Evolutionary conservation across 2,329 filamentous ascomycete genomes (phyloP).

Genomic region (Exophiala viscosa): DNA sequence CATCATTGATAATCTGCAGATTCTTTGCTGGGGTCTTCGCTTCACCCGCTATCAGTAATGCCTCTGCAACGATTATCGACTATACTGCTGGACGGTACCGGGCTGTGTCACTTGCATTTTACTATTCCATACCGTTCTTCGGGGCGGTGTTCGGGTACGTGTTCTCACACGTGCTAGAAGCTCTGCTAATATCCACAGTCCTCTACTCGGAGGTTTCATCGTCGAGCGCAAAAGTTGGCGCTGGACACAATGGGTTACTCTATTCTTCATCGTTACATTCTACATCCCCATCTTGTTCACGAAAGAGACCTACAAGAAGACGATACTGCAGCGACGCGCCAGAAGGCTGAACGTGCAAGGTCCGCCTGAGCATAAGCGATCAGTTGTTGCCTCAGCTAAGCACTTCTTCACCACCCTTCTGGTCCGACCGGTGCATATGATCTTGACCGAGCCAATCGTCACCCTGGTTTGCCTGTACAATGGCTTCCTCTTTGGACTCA

Average conservation of each 20-base stretch:
- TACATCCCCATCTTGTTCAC: conserved; percentile 32
- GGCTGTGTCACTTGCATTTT: conserved; percentile 23
- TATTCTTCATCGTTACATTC: conserved; percentile 31
- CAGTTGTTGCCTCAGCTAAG: conserved; percentile 51
- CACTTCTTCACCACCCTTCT: conserved; percentile 38
- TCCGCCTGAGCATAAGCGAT: conserved; percentile 44
- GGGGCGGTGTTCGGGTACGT: conserved; percentile 25
- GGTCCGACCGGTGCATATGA: conserved; percentile 58
- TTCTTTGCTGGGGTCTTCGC: conserved; percentile 30
- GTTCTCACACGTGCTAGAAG: background rate
- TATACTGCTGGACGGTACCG: conserved; percentile 24
- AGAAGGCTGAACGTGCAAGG: conserved; percentile 9
- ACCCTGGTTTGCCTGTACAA: conserved; percentile 67
- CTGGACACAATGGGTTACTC: conserved; percentile 35
- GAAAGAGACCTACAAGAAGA: conserved; percentile 33
- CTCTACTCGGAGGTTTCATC: conserved; percentile 57
- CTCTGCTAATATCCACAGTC: conserved; percentile 18
- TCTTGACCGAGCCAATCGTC: conserved; percentile 68
- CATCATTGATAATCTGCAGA: conserved; percentile 27
- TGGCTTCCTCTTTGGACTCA: conserved; percentile 70
- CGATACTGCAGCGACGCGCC: conserved; percentile 23
- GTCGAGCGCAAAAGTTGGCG: conserved; percentile 48
- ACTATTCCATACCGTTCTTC: conserved; percentile 26
- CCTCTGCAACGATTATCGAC: conserved; percentile 30
- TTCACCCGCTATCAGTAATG: conserved; percentile 28